Conservation (phyloP, 2,329 filamentous ascomycete species). For the Colletotrichum neosansevieriae region DNA sequence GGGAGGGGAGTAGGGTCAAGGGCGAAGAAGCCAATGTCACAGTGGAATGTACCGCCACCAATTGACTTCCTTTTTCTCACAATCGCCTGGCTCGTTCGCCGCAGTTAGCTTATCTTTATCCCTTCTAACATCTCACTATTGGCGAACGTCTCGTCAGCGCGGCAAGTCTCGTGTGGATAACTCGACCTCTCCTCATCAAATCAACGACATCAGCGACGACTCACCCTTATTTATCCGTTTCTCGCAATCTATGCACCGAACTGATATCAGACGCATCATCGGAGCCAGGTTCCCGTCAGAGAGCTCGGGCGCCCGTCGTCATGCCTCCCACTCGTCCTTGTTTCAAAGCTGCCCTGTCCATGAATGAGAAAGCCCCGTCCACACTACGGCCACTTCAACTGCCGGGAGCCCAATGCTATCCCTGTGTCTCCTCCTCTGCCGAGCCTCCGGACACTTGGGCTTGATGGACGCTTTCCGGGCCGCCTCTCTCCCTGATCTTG, state of each 20-base stretch:
- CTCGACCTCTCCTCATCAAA: conserved; percentile 1
- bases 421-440: conserved; percentile 3
- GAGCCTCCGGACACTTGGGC: conserved; percentile 22
- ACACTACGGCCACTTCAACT: conserved; percentile 23
- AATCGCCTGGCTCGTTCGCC: conserved; percentile 36
- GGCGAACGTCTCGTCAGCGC: neutral
- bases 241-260: conserved; percentile 8
- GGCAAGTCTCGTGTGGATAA: conserved; percentile 6
- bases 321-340: conserved; percentile 35
- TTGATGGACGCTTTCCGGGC: conserved; percentile 15
- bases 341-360: conserved; percentile 38
- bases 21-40: neutral
- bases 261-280: conserved; percentile 29
- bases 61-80: conserved; percentile 32
- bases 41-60: conserved; percentile 31
- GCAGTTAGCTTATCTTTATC: neutral
- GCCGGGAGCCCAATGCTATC: conserved; percentile 18
- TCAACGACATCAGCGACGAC: neutral
- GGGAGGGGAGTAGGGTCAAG: conserved; percentile 1
- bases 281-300: conserved; percentile 29
- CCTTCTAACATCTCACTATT: neutral
- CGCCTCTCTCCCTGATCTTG: conserved; percentile 7
- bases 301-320: conserved; percentile 36
- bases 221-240: neutral
- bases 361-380: conserved; percentile 24